Conservation (phyloP, 805 yeast genomes). For the Cyberlindnera misumaiensis region DNA sequence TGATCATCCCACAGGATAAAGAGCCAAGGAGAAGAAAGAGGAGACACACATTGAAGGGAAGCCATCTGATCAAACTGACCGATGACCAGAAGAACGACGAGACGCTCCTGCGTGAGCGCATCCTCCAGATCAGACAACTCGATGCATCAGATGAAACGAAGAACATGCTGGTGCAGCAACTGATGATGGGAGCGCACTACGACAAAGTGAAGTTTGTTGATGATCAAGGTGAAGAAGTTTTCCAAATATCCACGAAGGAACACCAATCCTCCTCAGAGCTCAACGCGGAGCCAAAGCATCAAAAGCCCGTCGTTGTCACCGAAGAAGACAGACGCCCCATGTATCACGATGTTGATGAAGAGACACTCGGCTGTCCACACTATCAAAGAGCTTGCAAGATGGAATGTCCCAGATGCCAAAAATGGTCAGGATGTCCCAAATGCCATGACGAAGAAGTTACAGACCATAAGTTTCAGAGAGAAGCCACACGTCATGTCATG, state of each 20-base stretch:
- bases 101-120: conserved; percentile 37
- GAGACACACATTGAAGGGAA: conserved; percentile 5
- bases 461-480: conserved; percentile 52
- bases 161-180: conserved; percentile 42
- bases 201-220: conserved; percentile 35
- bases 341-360: conserved; percentile 36
- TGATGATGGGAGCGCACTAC: conserved; percentile 65
- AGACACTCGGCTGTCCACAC: conserved; percentile 70
- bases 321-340: conserved; percentile 42
- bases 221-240: conserved; percentile 20
- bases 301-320: conserved; percentile 32
- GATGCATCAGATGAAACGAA: conserved; percentile 18
- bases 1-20: conserved; percentile 42
- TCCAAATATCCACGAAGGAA: conserved; percentile 19
- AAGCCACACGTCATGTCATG: conserved; percentile 57
- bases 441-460: conserved; percentile 67
- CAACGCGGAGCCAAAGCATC: conserved; percentile 9
- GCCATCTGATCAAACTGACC: conserved; percentile 11
- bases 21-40: conserved; percentile 19
- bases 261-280: conserved; percentile 14
- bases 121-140: conserved; percentile 31
- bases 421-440: conserved; percentile 77
- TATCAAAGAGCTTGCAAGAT: conserved; percentile 79
- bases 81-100: conserved; percentile 19
- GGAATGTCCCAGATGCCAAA: conserved; percentile 67